Evolutionary conservation across 2,329 filamentous ascomycete genomes (phyloP).

Genomic region (Penicillium concentricum): DNA sequence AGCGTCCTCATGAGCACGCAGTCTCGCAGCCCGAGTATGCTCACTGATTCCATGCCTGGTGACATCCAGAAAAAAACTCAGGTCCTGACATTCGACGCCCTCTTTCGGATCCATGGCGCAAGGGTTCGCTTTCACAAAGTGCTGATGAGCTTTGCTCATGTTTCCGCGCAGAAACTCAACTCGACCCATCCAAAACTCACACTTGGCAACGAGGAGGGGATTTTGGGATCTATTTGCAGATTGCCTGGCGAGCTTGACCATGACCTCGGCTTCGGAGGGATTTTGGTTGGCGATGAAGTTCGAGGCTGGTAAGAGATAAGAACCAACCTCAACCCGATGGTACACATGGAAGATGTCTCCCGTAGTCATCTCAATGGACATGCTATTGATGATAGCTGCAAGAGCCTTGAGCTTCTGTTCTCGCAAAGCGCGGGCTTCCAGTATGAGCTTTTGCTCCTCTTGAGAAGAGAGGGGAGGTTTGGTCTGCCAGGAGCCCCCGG

Average conservation of each 20-base stretch:
- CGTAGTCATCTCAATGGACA: not conserved
- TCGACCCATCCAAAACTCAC: constrained; percentile 30
- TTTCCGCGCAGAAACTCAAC: constrained; percentile 21
- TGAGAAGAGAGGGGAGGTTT: not conserved
- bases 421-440: not conserved
- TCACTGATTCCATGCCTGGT: constrained; percentile 4
- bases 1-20: not conserved
- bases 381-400: not conserved
- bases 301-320: not conserved
- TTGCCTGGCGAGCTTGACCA: constrained; percentile 5
- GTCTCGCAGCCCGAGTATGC: not conserved
- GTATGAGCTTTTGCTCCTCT: not conserved
- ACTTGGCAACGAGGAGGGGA: constrained; percentile 14
- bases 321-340: not conserved
- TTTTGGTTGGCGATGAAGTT: not conserved
- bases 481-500: not conserved
- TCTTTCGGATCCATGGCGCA: constrained; percentile 15
- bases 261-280: constrained; percentile 5
- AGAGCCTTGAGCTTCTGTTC: not conserved
- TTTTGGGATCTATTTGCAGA: constrained; percentile 6
- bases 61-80: constrained; percentile 8
- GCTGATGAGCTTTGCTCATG: constrained; percentile 13
- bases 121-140: constrained; percentile 18
- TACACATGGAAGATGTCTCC: not conserved
- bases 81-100: constrained; percentile 18